Percentiles rank a stretch among this genome's conserved stretches.
These are phyloP conservation scores for Curvularia lunata DNA, from an alignment of 2,329 filamentous ascomycete genomes.

Conservation along the genomic window DNA sequence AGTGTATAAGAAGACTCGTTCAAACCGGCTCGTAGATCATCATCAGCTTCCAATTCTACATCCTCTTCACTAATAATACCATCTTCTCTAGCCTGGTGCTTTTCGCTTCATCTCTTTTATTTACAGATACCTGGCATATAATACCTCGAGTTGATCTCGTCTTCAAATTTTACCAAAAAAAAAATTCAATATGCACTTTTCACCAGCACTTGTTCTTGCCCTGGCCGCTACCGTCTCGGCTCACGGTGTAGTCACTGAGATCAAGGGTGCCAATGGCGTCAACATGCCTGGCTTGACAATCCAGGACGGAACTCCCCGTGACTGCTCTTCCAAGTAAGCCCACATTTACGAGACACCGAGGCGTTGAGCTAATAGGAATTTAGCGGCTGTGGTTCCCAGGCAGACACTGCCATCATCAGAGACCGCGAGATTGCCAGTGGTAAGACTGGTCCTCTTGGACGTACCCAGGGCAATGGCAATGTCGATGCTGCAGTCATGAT, in stretches of 20 bases:
- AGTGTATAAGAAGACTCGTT: slow-evolving; percentile 28
- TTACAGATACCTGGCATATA: slow-evolving; percentile 5
- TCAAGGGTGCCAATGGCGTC: slow-evolving; percentile 67
- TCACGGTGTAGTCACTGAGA: slow-evolving; percentile 64
- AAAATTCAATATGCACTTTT: slow-evolving; percentile 35
- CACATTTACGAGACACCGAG: neutral
- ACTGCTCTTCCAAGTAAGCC: slow-evolving; percentile 61
- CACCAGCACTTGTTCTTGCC: slow-evolving; percentile 33
- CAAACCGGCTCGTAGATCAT: slow-evolving; percentile 12
- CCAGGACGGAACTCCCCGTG: slow-evolving; percentile 70
- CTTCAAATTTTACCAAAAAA: neutral
- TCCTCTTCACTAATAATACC: slow-evolving; percentile 17
- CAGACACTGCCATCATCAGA: slow-evolving; percentile 72
- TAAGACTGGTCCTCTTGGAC: slow-evolving; percentile 65
- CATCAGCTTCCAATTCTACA: slow-evolving; percentile 27
- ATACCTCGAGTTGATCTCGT: slow-evolving; percentile 28
- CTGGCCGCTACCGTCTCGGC: slow-evolving; percentile 56
- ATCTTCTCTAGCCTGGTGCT: slow-evolving; percentile 31
- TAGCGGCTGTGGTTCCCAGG: slow-evolving; percentile 65
- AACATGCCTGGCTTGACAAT: slow-evolving; percentile 68
- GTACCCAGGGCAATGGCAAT: slow-evolving; percentile 66
- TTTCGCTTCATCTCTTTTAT: slow-evolving; percentile 17
- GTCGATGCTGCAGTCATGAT: slow-evolving; percentile 66
- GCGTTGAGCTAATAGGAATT: slow-evolving; percentile 18
- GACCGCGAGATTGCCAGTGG: slow-evolving; percentile 63